These are phyloP conservation scores for Herpomyces periplanetae DNA, from an alignment of 2,329 filamentous ascomycete species.

Conservation along the genomic window DNA sequence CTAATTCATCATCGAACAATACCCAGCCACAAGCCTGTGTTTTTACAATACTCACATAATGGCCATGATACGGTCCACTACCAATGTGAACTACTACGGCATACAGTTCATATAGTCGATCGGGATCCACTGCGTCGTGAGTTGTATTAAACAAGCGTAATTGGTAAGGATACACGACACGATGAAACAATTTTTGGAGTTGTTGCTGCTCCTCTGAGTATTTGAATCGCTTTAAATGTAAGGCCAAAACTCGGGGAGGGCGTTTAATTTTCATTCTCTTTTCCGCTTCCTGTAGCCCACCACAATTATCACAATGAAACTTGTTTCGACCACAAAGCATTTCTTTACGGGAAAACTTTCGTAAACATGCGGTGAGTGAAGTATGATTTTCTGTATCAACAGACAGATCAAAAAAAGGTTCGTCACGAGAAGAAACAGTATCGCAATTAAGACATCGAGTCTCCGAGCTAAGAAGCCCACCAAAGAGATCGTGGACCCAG, in stretches of 20 bases:
- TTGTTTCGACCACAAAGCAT: slow-evolving; percentile 97
- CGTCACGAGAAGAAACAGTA: slow-evolving; percentile 68
- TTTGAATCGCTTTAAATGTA: slow-evolving; percentile 90
- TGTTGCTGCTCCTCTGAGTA: slow-evolving; percentile 83
- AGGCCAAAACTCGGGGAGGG: slow-evolving; percentile 50
- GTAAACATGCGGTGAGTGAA: slow-evolving; percentile 70
- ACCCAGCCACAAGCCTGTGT: slow-evolving; percentile 84
- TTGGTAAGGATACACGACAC: slow-evolving; percentile 87
- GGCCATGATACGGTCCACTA: slow-evolving; percentile 77
- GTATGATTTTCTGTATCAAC: slow-evolving; percentile 84
- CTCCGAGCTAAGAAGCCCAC: slow-evolving; percentile 72
- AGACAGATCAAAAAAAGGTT: slow-evolving; percentile 76
- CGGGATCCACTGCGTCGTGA: slow-evolving; percentile 66
- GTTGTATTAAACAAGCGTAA: slow-evolving; percentile 89
- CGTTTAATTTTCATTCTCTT: slow-evolving; percentile 98
- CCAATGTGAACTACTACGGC: slow-evolving; percentile 92
- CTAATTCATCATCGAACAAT: slow-evolving; percentile 89
- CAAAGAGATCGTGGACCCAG: slow-evolving; percentile 92
- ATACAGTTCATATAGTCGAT: slow-evolving; percentile 78
- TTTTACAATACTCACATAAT: slow-evolving; percentile 93
- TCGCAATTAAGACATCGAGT: slow-evolving; percentile 89
- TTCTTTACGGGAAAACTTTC: slow-evolving; percentile 87
- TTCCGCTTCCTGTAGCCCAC: slow-evolving; percentile 79
- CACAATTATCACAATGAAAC: slow-evolving; percentile 91
- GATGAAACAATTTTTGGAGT: slow-evolving; percentile 77